Conservation (phyloP, 2,329 filamentous ascomycete species). For the Monilinia laxa region DNA sequence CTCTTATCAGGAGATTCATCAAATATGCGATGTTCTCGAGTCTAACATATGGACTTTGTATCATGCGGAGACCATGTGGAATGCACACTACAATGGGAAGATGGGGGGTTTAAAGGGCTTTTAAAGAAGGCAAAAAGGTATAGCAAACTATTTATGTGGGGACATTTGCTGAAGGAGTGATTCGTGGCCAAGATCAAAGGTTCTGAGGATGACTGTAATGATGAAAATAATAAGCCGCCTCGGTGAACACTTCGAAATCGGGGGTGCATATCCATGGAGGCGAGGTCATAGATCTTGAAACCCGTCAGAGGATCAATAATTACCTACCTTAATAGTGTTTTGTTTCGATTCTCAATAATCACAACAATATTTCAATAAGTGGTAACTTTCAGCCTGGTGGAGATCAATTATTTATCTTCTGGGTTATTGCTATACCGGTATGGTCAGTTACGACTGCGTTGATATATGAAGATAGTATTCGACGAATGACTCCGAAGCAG, state of each 20-base stretch:
- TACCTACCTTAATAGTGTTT: conserved; percentile 13
- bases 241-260: neutral
- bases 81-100: neutral
- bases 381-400: conserved; percentile 2
- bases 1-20: neutral
- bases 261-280: conserved; percentile 4
- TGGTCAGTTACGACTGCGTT: conserved; percentile 15
- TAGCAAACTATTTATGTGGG: neutral
- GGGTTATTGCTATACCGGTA: conserved; percentile 17
- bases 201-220: neutral
- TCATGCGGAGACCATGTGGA: neutral
- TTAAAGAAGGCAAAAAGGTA: neutral
- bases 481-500: conserved; percentile 20
- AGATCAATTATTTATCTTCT: conserved; percentile 18
- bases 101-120: conserved; percentile 9
- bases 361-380: conserved; percentile 16
- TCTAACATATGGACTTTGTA: conserved; percentile 12
- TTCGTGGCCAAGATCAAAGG: neutral
- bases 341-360: conserved; percentile 18
- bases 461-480: conserved; percentile 21
- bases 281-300: conserved; percentile 11
- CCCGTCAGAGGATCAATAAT: conserved; percentile 18
- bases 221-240: neutral
- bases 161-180: neutral
- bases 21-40: conserved; percentile 4